Conservation (phyloP, 2,329 filamentous ascomycete species). For the Lasiodiplodia hormozganensis region DNA sequence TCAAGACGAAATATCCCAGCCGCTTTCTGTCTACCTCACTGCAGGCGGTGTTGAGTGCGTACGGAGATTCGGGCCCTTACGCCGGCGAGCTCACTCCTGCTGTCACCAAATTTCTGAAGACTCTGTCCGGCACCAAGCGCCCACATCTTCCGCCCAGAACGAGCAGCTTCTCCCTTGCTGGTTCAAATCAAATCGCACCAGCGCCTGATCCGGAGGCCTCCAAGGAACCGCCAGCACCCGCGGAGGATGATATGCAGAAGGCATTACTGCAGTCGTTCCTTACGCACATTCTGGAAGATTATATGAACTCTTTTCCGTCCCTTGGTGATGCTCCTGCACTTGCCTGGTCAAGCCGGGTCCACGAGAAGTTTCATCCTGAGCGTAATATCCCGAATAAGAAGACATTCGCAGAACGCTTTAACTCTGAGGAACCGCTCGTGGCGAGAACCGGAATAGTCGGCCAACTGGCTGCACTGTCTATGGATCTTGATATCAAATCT, state of each 20-base stretch:
- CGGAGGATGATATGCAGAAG: constrained; percentile 67
- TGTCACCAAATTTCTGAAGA: constrained; percentile 74
- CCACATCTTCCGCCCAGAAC: constrained; percentile 68
- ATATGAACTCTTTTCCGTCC: constrained; percentile 62
- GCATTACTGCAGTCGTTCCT: constrained; percentile 76
- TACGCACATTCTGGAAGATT: constrained; percentile 78
- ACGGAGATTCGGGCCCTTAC: constrained; percentile 63
- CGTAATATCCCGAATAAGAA: constrained; percentile 67
- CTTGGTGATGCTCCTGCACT: constrained; percentile 57
- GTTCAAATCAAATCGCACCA: constrained; percentile 36
- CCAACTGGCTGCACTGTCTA: constrained; percentile 72
- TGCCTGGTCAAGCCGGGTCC: constrained; percentile 62
- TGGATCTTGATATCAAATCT: constrained; percentile 60
- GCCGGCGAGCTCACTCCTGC: constrained; percentile 71
- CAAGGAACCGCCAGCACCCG: constrained; percentile 50
- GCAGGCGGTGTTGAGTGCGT: constrained; percentile 72
- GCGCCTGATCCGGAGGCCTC: constrained; percentile 66
- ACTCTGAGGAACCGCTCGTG: constrained; percentile 66
- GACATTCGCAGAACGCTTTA: constrained; percentile 70
- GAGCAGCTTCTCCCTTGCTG: constrained; percentile 54
- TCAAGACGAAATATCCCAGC: constrained; percentile 79
- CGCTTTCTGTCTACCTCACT: constrained; percentile 80
- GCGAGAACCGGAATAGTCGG: constrained; percentile 72
- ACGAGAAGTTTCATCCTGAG: constrained; percentile 72
- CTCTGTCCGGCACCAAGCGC: constrained; percentile 70